Conservation (phyloP, 192 early-diverging fungal genomes). For the Phlyctochytrium bullatum region DNA sequence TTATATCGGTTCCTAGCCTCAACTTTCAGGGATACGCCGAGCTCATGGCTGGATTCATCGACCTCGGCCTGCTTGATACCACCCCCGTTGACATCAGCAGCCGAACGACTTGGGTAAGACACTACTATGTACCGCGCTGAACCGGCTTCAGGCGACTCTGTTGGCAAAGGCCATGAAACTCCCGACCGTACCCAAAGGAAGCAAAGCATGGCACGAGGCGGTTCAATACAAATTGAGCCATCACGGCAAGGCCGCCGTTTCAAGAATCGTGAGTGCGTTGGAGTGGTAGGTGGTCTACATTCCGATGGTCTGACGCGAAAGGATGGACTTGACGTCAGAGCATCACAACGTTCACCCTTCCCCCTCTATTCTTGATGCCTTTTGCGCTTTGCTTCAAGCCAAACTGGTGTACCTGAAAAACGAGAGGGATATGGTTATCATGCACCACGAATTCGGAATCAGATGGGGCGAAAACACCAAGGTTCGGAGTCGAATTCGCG, state of each 20-base stretch:
- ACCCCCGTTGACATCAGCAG: constrained; percentile 12
- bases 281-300: neutral
- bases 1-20: neutral
- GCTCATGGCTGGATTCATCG: constrained; percentile 75
- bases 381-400: constrained; percentile 75
- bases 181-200: constrained; percentile 6
- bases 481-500: constrained; percentile 16
- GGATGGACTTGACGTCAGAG: constrained; percentile 29
- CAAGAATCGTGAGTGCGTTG: no score
- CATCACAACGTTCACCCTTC: constrained; percentile 25
- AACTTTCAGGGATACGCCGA: constrained; percentile 75
- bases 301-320: neutral
- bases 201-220: constrained; percentile 6
- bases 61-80: constrained; percentile 74
- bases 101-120: constrained; percentile 20
- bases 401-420: constrained; percentile 71
- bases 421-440: constrained; percentile 90
- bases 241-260: constrained; percentile 5
- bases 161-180: neutral
- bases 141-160: constrained; percentile 1
- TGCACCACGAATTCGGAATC: constrained; percentile 95
- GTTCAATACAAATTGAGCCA: constrained; percentile 15
- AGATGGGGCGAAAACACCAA: constrained; percentile 60
- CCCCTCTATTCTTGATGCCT: constrained; percentile 71
- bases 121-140: constrained; percentile 11